Percentiles rank a stretch among this genome's conserved stretches.
These are phyloP conservation scores for Harringtonia aguacate DNA, from an alignment of 2,329 filamentous ascomycete species.

Conservation along the genomic window DNA sequence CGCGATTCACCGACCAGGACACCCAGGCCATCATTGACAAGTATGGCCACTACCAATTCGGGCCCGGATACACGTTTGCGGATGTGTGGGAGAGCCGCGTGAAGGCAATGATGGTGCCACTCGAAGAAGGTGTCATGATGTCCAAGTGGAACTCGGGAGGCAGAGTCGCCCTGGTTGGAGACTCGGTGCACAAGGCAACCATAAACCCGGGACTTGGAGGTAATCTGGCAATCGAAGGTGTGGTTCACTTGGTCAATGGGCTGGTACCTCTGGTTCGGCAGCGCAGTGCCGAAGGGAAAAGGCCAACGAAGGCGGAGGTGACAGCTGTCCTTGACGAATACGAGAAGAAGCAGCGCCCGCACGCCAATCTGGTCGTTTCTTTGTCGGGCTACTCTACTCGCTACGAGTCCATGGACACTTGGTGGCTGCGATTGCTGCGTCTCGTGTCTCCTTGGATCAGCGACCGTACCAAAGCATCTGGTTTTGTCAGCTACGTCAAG, in stretches of 20 bases:
- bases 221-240: neutral
- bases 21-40: neutral
- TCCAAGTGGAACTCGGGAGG: neutral
- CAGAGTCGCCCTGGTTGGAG: neutral
- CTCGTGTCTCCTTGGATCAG: neutral
- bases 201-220: neutral
- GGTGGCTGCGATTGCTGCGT: neutral
- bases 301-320: neutral
- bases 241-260: neutral
- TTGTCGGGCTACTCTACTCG: neutral
- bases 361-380: neutral
- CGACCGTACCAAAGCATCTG: neutral
- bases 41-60: neutral
- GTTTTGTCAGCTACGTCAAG: neutral
- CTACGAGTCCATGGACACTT: neutral
- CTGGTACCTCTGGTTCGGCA: neutral
- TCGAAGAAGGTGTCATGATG: neutral
- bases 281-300: neutral
- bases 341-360: neutral
- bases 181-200: neutral
- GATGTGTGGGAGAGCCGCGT: conserved; percentile 11
- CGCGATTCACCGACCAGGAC: neutral
- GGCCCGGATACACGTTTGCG: conserved; percentile 8
- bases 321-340: neutral
- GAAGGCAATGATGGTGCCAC: neutral